These are phyloP conservation scores for Byssochlamys sp. DNA, from an alignment of 2,329 filamentous ascomycete genomes.

Conservation along the genomic window DNA sequence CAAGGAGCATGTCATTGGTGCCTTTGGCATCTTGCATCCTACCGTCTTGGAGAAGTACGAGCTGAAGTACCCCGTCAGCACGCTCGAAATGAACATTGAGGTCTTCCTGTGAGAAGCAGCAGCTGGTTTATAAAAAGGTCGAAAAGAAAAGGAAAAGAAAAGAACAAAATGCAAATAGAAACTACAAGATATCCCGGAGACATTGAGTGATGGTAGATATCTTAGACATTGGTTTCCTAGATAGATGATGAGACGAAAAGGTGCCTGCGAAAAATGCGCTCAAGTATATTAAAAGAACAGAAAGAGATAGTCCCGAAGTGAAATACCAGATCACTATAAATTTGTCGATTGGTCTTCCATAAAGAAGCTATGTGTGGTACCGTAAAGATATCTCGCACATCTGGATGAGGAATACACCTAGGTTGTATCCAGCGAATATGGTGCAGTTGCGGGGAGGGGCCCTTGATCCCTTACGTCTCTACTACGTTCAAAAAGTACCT, in stretches of 20 bases:
- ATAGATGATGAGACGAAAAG: conserved; percentile 16
- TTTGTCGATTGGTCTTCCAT: background rate
- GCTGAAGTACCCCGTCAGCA: conserved; percentile 83
- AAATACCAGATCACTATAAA: background rate
- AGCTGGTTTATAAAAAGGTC: background rate
- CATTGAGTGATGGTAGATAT: conserved; percentile 1
- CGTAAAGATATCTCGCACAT: too few species aligned
- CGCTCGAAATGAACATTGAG: conserved; percentile 88
- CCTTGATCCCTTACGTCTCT: background rate
- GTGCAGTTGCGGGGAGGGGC: too few species aligned
- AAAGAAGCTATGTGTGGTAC: background rate
- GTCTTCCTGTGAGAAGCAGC: conserved; percentile 61
- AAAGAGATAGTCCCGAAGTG: background rate
- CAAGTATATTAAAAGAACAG: background rate
- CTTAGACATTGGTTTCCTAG: conserved; percentile 8
- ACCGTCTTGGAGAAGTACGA: conserved; percentile 89
- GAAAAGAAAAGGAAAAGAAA: background rate
- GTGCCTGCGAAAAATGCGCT: conserved; percentile 5
- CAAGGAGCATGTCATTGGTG: conserved; percentile 68
- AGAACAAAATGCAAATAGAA: conserved; percentile 1
- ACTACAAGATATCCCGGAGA: background rate
- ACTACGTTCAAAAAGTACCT: background rate
- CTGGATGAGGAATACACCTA: too few species aligned
- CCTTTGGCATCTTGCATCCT: conserved; percentile 89
- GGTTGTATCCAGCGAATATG: background rate